These are phyloP conservation scores for Nakazawaea molendinolei DNA, from an alignment of 805 yeast genomes.

Conservation along the genomic window DNA sequence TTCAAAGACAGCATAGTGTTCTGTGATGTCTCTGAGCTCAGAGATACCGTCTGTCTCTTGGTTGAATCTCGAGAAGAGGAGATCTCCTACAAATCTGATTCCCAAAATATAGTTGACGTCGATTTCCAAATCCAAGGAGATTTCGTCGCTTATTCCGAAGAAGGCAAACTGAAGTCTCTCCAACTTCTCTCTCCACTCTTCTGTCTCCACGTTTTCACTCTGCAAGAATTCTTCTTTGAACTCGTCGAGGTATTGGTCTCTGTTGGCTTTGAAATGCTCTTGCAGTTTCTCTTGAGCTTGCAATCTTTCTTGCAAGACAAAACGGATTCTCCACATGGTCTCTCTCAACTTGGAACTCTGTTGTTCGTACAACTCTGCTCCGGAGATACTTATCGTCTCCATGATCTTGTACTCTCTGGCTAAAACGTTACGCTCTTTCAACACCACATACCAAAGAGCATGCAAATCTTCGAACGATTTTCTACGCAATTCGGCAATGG, in stretches of 20 bases:
- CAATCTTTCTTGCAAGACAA: conserved; percentile 82
- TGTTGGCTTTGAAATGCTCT: conserved; percentile 35
- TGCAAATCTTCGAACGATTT: conserved; percentile 91
- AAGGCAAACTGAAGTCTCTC: conserved; percentile 76
- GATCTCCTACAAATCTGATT: conserved; percentile 56
- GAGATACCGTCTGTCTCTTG: conserved; percentile 32
- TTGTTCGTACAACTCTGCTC: conserved; percentile 18
- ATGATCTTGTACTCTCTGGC: conserved; percentile 56
- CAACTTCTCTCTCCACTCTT: conserved; percentile 58
- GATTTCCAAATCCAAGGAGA: conserved; percentile 50
- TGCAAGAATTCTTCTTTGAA: conserved; percentile 54
- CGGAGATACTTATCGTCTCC: conserved; percentile 22
- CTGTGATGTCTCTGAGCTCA: conserved; percentile 33
- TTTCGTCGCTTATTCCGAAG: conserved; percentile 75
- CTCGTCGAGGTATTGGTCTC: conserved; percentile 43
- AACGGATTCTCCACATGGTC: conserved; percentile 77
- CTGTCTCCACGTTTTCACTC: conserved; percentile 45
- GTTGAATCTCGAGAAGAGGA: conserved; percentile 52
- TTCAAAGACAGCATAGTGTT: conserved; percentile 28
- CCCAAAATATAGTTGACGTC: conserved; percentile 62
- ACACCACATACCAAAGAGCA: conserved; percentile 79
- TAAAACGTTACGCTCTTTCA: conserved; percentile 75
- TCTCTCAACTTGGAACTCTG: conserved; percentile 40
- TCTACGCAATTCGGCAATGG: conserved; percentile 79
- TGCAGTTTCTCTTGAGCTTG: conserved; percentile 59